Conservation (phyloP, 768 basidiomycete genomes). For the Dioszegia crocea region DNA sequence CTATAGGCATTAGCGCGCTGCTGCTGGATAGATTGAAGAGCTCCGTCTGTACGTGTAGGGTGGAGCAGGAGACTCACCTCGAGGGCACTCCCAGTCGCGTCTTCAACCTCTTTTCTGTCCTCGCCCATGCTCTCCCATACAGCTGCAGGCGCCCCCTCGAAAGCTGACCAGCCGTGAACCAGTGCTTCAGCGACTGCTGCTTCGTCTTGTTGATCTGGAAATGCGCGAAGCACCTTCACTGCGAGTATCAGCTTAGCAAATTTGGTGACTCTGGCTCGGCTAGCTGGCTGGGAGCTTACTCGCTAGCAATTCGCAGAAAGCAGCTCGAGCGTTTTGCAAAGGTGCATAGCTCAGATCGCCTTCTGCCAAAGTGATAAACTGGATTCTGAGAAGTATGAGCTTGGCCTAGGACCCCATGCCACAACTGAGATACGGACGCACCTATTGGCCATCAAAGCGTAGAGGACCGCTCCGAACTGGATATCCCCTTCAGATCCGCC, state of each 20-base stretch:
- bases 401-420: not conserved
- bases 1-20: constrained; percentile 50
- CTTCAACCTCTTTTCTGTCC: constrained; percentile 61
- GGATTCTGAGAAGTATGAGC: constrained; percentile 44
- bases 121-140: constrained; percentile 62
- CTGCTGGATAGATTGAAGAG: too few species aligned
- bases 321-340: constrained; percentile 67
- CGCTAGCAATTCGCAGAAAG: constrained; percentile 80
- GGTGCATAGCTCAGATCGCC: constrained; percentile 69
- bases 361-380: constrained; percentile 68
- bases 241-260: not conserved
- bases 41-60: too few species aligned
- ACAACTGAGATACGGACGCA: constrained; percentile 11
- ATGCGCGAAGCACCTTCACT: constrained; percentile 72
- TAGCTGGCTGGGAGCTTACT: constrained; percentile 35
- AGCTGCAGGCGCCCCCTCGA: constrained; percentile 67
- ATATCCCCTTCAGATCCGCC: constrained; percentile 6
- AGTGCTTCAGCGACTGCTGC: constrained; percentile 75
- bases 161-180: constrained; percentile 77
- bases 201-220: constrained; percentile 60
- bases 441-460: constrained; percentile 49
- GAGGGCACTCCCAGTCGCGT: constrained; percentile 68
- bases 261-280: not conserved
- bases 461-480: constrained; percentile 32
- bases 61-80: constrained; percentile 60